Base-by-base conservation (phyloP, 768 basidiomycete species). In the Boletus tylopilopsis region DNA sequence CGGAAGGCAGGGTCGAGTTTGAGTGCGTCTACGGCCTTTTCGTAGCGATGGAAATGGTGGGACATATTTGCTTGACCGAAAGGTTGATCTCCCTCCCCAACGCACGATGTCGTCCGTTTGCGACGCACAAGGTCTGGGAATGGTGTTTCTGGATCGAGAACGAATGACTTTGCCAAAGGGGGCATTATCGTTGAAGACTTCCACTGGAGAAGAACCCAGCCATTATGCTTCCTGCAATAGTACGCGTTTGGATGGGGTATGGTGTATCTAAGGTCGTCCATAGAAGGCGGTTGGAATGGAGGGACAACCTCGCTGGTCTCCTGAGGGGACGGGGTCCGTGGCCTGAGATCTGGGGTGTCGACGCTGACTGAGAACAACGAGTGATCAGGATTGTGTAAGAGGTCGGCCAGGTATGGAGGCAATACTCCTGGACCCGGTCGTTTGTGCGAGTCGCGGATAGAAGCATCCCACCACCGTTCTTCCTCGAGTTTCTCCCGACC, bases 191-290 rank as follows among this genome's bases (percentile, higher is more conserved):
- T 71, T 12, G 85, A 83, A 13, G 78, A 77, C 54, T 80, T 81
- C 84, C 85, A 87, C 33, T 72, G 73, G 15, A 91, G 71, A 33
- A 92, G 76, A 29, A 90, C 79, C 90, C 90, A 93, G 6, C 85
- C 84, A 56, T 91, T 87, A 49, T 91, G 86, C 62, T 81, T 83
- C 21, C 81, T 79, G 61, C 89, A 92, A 62, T 87, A 93, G 63
- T 88, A 88, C 13, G 87, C 88, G 56, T 87, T 80, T 5, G 90
- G 84, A 62, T 93, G 89, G 12, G 90, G 90, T 25, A 88, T 74
- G 25, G 88, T 76, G 15, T 76, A 78, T n/a, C 75, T 77, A 6
- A 84, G 71, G 57, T 90, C 86, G 30, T 81, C 79, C 49, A 76
- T 71, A n/a, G 81, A 73, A 1, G 84, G 85, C 10, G 72, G 62